phyloP scores from a whole-genome alignment of 208 protist genomes.

The Borovskyia barvae region DNA sequence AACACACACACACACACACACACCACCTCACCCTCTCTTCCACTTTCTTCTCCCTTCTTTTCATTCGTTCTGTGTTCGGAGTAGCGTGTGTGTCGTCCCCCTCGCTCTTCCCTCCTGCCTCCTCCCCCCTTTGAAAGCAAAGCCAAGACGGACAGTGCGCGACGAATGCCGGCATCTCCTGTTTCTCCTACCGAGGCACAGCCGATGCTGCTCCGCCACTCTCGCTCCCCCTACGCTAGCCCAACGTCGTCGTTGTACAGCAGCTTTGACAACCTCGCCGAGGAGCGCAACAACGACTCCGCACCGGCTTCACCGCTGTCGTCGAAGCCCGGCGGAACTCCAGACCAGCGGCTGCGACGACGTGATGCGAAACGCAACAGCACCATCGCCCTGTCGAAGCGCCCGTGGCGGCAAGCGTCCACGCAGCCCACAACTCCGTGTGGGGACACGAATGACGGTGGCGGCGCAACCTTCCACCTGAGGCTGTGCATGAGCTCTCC shows the following conservation, averaged over 20 bases:
- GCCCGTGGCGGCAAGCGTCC: too few relatives aligned
- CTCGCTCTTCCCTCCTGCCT: neutral
- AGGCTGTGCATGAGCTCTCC: neutral
- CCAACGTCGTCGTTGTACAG: neutral
- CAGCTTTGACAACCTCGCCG: conserved; percentile 9
- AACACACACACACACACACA: neutral
- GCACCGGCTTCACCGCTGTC: too few relatives aligned
- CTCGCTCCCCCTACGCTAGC: conserved; percentile 12
- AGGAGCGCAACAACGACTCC: neutral
- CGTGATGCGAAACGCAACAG: too few relatives aligned
- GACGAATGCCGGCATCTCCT: conserved; percentile 2
- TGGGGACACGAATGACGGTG: neutral
- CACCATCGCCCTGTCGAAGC: too few relatives aligned
- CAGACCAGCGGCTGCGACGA: too few relatives aligned
- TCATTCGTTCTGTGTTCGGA: neutral
- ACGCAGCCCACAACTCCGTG: conserved; percentile 11
- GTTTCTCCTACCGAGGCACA: neutral
- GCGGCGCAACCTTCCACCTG: neutral
- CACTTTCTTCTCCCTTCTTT: neutral
- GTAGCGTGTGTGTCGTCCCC: neutral
- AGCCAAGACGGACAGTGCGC: too few relatives aligned
- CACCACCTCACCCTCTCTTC: neutral
- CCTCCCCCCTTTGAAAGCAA: neutral
- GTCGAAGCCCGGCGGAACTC: too few relatives aligned
- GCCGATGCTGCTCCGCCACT: conserved; percentile 11